Conservation (phyloP, 148 eudicot species). For the Rheum nobile region DNA sequence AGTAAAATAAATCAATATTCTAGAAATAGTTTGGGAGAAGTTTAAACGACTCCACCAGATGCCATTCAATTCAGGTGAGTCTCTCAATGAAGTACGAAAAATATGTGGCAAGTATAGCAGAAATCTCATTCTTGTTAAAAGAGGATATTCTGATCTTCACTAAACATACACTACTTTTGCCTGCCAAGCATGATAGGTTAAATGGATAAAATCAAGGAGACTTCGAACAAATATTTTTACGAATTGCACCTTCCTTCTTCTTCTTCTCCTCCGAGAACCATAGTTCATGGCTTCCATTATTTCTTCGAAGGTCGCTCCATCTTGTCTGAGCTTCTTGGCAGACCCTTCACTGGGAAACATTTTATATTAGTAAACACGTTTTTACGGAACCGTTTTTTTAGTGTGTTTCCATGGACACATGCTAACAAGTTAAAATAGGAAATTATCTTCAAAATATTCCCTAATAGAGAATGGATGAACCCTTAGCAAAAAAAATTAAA, state of each 20-base stretch:
- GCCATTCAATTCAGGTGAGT: neutral
- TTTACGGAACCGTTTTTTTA: too few relatives aligned
- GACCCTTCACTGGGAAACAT: constrained; percentile 33
- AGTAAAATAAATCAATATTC: neutral
- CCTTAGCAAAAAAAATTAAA: too few relatives aligned
- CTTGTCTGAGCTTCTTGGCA: constrained; percentile 44
- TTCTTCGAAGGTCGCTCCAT: constrained; percentile 53
- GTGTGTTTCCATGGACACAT: too few relatives aligned
- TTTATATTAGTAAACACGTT: neutral
- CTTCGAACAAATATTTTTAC: neutral
- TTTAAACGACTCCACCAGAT: neutral
- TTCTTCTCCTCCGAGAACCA: constrained; percentile 35
- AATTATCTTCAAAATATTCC: too few relatives aligned
- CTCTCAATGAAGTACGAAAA: neutral
- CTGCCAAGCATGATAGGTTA: neutral
- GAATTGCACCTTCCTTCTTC: constrained; percentile 49
- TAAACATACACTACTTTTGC: neutral
- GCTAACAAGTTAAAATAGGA: too few relatives aligned
- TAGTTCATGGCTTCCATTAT: constrained; percentile 55
- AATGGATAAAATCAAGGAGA: neutral
- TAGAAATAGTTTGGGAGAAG: neutral
- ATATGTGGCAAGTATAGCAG: neutral
- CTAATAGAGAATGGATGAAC: too few relatives aligned
- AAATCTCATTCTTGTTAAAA: neutral
- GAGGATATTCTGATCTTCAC: neutral